Base-by-base conservation (phyloP, 2,329 filamentous ascomycete genomes). In the Aspergillus sp. region DNA sequence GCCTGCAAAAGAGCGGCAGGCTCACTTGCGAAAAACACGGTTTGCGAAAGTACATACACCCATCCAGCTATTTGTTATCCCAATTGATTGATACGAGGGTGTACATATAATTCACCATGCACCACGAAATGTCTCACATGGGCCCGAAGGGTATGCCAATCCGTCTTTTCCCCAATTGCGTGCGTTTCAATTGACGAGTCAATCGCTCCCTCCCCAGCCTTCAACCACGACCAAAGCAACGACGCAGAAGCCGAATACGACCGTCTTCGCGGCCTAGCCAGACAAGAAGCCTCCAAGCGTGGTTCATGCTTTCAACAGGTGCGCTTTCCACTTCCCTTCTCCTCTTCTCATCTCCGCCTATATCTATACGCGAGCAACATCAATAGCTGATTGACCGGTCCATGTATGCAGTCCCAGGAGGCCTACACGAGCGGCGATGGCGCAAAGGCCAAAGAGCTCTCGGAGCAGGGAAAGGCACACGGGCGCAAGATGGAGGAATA, bases 211-310 rank as follows among this genome's bases (percentile, higher is more conserved):
- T 26, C 5, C 26, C 6, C 63, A 90, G 87, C 85, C 68, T 88
- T 91, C 73, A 87, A 83, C 68, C 83, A 88, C 65, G 77, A 76
- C 49, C 75, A 82, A 56, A 80, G 79, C 62, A 73, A 73, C 56
- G 77, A 83, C 49, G 75, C 81, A 46, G 90, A 97, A 73, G 81
- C 77, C 57, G 90, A 97, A 72, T 97, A 97, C 69, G 90, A 97
- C 65, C 86, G 88, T 45, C 79, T 97, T 40, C 88, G 93, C 60
- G 83, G 85, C 57, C 77, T 90, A 12, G 93, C 91, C 12, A 82
- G 87, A 53, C 76, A 82, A 59, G 90, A 95, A 74, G 88, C 85
- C 48, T 73, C 76, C 44, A 88, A 93, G 72, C 85, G 88, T 56
- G 80, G 80, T 53, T 76, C 79, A 44, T 94, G 86, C 72, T 90